Evolutionary conservation across 2,329 filamentous ascomycete species (phyloP), one percentile per base, ranked within the genome.

Genomic region (Penicillium frequentans): DNA sequence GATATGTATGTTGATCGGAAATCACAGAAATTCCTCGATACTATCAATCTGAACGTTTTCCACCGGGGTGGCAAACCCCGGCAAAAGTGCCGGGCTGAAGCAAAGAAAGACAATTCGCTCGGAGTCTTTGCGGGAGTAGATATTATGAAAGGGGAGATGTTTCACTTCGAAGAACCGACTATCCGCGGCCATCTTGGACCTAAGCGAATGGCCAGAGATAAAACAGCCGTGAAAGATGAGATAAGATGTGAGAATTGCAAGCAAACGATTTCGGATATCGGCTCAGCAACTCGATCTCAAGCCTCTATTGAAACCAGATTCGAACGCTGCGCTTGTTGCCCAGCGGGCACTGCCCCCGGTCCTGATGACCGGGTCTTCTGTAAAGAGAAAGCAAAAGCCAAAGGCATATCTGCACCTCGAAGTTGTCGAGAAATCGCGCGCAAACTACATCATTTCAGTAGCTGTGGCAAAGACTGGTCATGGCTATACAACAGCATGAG

Each of bases 401-500:
- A 45, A 10, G 21, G 52, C n/a, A 55, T 44, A 49, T 43, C 61
- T 4, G 3, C 13, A 6, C 4, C 29, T 33, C 29, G 1, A 14
- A 33, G 31, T 33, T 73, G 71, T 59, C 46, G 66, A 8, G 39
- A 67, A 8, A 68, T 73, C 39, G 70, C 68, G 2, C 60, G 62
- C 8, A 48, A 61, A 14, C 48, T 67, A 16, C 73, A 70, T 42
- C 73, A 74, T 51, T 65, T 70, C 42, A 51, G 55, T 10, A 64
- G 59, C 37, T 74, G 73, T 43, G 69, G 71, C 19, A 62, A 63
- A 49, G 51, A 72, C 33, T 75, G 73, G 73, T 59, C 48, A 37
- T 75, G 73, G 73, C 60, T 75, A 8, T 68, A 75, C 46, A 60
- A 73, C 52, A 54, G 66, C 6, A 74, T 75, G 68, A 62, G 70